Evolutionary conservation across 345 rosid species (phyloP), one percentile per base, ranked within the genome.

Genomic region (Heritiera fomes): DNA sequence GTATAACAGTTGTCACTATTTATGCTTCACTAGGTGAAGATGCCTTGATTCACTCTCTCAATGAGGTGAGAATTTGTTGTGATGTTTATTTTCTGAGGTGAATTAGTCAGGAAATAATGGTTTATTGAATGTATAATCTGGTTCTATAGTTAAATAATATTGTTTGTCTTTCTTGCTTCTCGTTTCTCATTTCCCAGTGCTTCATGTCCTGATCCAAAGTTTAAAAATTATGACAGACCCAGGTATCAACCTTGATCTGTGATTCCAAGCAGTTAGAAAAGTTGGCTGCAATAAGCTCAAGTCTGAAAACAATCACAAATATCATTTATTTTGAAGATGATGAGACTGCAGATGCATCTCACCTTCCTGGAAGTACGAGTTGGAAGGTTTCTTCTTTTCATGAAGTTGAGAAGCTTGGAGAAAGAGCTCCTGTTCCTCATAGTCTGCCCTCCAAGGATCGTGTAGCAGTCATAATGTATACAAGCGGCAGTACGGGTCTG

Each of bases 11-110:
- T 71, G 98, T 93, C 74, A 93, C 98, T 72, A 89, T 95, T 45
- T 95, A 95, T 91, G 88, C 98, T 85, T 95, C 98, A 72, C 88
- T 95, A 40, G 98, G 98, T 28, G 94, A 90, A 73, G 98, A 95
- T 32, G 98, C 98, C 38, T 79, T 95, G 68, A 81, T 91, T 59
- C 90, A 93, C 78, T 93, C 95, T 46, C 92, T 95, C 18, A 91
- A 89, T 67, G 98, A 95, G 98, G 98, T 93, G 75, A 14, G 88
- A 62, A 53, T 77, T 71, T 55, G 8, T 67, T 43, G 7, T 67
- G 17, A 7, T 41, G 43, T 59, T 43, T 80, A 43, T 5, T 63
- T 78, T 80, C 53, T 38, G 50, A 32, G 20, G 49, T 64, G 58
- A 78, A 58, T 7, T 83, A 30, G 47, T 63, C 18, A 12, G 58